Evolutionary conservation across 495 filamentous ascomycete species (phyloP), one percentile per base, ranked within the genome.

Genomic region (Podospora didyma): DNA sequence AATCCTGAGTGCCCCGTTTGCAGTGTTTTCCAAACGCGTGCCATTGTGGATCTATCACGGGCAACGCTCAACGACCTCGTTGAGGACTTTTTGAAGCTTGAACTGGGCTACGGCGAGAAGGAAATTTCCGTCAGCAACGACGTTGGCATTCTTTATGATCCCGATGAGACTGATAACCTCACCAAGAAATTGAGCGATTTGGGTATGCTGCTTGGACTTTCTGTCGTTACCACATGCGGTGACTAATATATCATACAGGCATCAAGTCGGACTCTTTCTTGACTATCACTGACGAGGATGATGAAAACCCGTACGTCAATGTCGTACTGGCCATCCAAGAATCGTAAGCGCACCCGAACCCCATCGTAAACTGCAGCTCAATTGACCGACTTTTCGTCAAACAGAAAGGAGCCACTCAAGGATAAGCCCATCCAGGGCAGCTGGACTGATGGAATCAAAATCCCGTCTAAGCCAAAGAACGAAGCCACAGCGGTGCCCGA

Each of bases 51-150:
- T 54, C 71, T 86, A n/a, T 73, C 79, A 12, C 77, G 82, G 49
- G 90, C 90, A 9, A 96, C 90, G 0, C 75, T 99, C 14, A 80
- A 86, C 31, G 85, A 97, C 63, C 73, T 99, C 5, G 86, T 99
- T 0, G 82, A 93, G 53, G 82, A 82, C 45, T 74, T 95, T 26
- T 71, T 97, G 14, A 82, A 81, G 51, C 46, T 73, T 11, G 69
- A 88, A 50, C 72, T 97, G 3, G 89, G 89, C 11, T 97, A 96
- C 66, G 85, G 86, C 9, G 86, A 92, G 19, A 78, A 73, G 51
- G 92, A 96, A 37, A 81, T 97, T 35, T 86, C 83, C 12, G 76
- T 98, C 54, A 84, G 80, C 57, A 91, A 82, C 47, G 85, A 87
- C 2, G 69, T 77, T n/a, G 86, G 84, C 46, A 73, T 88, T 7